phyloP scores from a whole-genome alignment of 2,329 filamentous ascomycete species.

The Grosmannia serpens region DNA sequence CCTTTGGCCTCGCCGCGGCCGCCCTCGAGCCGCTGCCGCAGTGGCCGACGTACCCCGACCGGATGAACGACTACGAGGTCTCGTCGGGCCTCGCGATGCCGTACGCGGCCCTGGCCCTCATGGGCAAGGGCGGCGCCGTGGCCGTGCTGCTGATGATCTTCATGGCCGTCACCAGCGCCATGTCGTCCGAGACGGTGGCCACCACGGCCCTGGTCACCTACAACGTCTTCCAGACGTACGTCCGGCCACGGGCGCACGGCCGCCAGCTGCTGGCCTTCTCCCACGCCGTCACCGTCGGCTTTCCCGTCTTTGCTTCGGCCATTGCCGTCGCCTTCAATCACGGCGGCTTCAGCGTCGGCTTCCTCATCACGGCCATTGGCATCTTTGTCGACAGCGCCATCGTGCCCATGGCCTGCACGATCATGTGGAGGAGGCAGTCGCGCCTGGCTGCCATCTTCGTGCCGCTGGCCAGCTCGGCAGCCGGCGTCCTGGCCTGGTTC shows the following conservation, averaged over 20 bases:
- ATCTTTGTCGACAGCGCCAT: too few relatives aligned
- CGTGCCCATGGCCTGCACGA: constrained; percentile 68
- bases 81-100: not conserved
- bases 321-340: constrained; percentile 66
- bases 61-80: constrained; percentile 14
- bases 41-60: constrained; percentile 21
- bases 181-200: constrained; percentile 72
- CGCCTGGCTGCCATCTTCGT: constrained; percentile 37
- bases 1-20: constrained; percentile 71
- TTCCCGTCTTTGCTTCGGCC: constrained; percentile 63
- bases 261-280: constrained; percentile 68
- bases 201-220: constrained; percentile 81
- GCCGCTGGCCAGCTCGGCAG: too few relatives aligned
- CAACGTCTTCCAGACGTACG: constrained; percentile 77
- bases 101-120: constrained; percentile 12
- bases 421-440: constrained; percentile 74
- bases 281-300: constrained; percentile 59
- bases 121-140: constrained; percentile 69
- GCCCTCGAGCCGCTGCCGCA: constrained; percentile 61
- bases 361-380: constrained; percentile 87
- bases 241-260: constrained; percentile 65
- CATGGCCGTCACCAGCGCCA: constrained; percentile 78
- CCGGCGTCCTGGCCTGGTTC: too few relatives aligned
- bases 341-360: constrained; percentile 69
- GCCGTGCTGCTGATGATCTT: constrained; percentile 71